Evolutionary conservation across 2,329 filamentous ascomycete genomes (phyloP).

Genomic region (Fusarium torreyae): DNA sequence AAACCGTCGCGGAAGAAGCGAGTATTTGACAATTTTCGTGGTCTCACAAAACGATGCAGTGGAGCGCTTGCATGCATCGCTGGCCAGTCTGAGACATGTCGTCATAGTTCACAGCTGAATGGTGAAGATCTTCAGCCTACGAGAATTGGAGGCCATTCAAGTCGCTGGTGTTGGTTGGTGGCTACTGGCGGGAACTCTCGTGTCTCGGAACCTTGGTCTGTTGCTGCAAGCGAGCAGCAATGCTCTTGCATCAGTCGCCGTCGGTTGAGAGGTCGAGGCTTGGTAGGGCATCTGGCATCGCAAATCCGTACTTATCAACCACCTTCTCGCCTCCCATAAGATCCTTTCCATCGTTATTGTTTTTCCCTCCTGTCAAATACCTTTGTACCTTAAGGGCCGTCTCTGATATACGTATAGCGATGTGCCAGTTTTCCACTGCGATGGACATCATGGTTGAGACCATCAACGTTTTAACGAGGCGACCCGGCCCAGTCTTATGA

Average conservation of each 20-base stretch:
- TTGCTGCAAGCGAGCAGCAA: neutral
- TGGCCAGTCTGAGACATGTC: conserved; percentile 42
- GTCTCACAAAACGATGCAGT: conserved; percentile 30
- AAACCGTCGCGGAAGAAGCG: conserved; percentile 11
- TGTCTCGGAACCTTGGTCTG: neutral
- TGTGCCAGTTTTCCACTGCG: conserved; percentile 65
- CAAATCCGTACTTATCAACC: conserved; percentile 49
- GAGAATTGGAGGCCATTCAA: conserved; percentile 5
- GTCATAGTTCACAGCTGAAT: conserved; percentile 32
- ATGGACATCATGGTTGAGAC: conserved; percentile 62
- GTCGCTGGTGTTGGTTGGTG: conserved; percentile 5
- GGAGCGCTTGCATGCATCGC: conserved; percentile 16
- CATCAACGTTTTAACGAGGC: conserved; percentile 64
- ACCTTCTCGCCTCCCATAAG: conserved; percentile 47
- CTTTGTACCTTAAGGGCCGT: conserved; percentile 58
- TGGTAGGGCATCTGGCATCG: conserved; percentile 41
- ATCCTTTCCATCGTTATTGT: conserved; percentile 30
- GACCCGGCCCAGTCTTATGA: conserved; percentile 57
- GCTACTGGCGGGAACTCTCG: neutral
- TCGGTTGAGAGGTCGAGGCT: conserved; percentile 33
- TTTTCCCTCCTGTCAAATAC: conserved; percentile 57
- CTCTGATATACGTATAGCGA: conserved; percentile 57
- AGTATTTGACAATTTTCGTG: conserved; percentile 30
- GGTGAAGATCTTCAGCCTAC: conserved; percentile 6
- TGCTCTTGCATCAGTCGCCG: conserved; percentile 18